Conservation (phyloP, 2,329 filamentous ascomycete genomes). For the Aspergillus costaricaensis region DNA sequence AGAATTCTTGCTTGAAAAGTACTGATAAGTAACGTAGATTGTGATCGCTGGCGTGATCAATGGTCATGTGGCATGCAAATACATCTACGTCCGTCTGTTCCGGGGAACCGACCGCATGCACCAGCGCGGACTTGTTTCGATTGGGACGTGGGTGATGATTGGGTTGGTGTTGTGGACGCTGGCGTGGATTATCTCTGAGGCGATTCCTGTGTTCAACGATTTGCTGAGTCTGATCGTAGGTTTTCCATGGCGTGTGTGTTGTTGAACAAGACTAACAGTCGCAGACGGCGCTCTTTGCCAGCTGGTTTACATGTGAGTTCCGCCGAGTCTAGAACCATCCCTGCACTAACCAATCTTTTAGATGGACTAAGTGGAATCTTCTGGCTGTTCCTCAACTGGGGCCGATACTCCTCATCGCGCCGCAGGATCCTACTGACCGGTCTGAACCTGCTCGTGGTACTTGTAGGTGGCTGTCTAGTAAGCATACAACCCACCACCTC, state of each 20-base stretch:
- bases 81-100: constrained; percentile 66
- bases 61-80: constrained; percentile 65
- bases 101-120: constrained; percentile 57
- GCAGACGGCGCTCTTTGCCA: constrained; percentile 55
- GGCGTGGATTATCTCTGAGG: constrained; percentile 68
- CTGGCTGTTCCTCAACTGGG: constrained; percentile 53
- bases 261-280: not conserved
- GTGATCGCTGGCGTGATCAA: constrained; percentile 70
- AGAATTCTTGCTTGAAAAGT: constrained; percentile 10
- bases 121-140: constrained; percentile 51
- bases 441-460: constrained; percentile 47
- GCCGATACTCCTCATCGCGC: constrained; percentile 38
- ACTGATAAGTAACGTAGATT: constrained; percentile 43
- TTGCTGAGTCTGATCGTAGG: constrained; percentile 62
- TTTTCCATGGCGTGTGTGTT: not conserved
- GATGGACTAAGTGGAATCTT: constrained; percentile 48
- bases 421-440: constrained; percentile 48
- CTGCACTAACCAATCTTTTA: not conserved
- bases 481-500: constrained; percentile 5
- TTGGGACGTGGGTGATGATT: constrained; percentile 60
- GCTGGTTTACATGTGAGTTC: constrained; percentile 61
- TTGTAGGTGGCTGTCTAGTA: constrained; percentile 32
- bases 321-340: not conserved
- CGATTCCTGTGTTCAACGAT: constrained; percentile 68
- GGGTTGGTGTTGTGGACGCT: constrained; percentile 59